These are phyloP conservation scores for Lentinus polychrous DNA, from an alignment of 1,284 basidiomycete genomes.

Conservation along the genomic window DNA sequence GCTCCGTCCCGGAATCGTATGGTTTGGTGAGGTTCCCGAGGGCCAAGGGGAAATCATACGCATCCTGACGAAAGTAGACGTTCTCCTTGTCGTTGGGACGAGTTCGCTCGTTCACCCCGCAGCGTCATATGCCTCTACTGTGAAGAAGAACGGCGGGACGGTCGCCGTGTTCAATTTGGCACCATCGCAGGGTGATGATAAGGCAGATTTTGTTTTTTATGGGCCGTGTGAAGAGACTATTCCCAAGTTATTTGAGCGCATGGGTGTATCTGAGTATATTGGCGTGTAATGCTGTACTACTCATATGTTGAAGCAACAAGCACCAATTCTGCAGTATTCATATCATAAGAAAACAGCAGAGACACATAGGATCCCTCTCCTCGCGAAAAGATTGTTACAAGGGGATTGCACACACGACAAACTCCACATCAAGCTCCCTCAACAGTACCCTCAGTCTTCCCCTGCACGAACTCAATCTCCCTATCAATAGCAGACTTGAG, in stretches of 20 bases:
- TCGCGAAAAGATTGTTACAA: no score
- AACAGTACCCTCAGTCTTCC: constrained; percentile 15
- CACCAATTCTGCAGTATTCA: no score
- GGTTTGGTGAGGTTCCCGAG: constrained; percentile 53
- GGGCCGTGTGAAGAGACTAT: constrained; percentile 36
- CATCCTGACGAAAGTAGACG: constrained; percentile 42
- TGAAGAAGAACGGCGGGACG: constrained; percentile 31
- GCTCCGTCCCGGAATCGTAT: constrained; percentile 56
- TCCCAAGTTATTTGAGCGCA: constrained; percentile 6
- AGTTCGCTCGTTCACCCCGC: constrained; percentile 45
- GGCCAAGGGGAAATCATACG: constrained; percentile 37
- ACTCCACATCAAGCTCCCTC: no score
- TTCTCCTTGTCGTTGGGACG: constrained; percentile 59
- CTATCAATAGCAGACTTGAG: constrained; percentile 56
- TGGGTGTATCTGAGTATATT: no score
- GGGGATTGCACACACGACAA: no score
- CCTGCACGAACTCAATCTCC: constrained; percentile 41
- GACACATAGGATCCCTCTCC: no score
- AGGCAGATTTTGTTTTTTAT: constrained; percentile 42
- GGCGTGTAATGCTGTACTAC: no score
- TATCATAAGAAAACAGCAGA: no score
- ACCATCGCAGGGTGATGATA: constrained; percentile 30
- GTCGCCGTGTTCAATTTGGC: constrained; percentile 57
- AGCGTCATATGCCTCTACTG: constrained; percentile 29
- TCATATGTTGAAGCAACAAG: no score